These are phyloP conservation scores for Colletotrichum tanaceti DNA, from an alignment of 2,329 filamentous ascomycete species.

Conservation along the genomic window DNA sequence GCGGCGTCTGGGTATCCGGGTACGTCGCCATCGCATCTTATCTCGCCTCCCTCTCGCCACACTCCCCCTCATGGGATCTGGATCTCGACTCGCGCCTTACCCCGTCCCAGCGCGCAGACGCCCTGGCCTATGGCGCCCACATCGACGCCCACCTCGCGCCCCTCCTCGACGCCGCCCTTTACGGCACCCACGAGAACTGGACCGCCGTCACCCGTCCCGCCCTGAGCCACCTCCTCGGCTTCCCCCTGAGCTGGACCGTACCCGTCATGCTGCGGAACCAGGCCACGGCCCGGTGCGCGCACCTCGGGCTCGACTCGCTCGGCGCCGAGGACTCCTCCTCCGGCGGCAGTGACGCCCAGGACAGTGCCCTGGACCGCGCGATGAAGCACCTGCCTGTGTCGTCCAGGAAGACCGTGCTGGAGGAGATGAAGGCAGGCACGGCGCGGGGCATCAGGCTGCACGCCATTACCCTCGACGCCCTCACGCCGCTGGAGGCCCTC, in stretches of 20 bases:
- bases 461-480: constrained; percentile 75
- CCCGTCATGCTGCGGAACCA: constrained; percentile 78
- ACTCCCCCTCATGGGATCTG: constrained; percentile 41
- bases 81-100: constrained; percentile 56
- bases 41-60: constrained; percentile 55
- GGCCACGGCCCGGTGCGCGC: constrained; percentile 76
- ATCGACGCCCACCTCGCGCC: constrained; percentile 79
- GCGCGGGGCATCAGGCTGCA: constrained; percentile 81
- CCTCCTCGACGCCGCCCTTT: constrained; percentile 87
- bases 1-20: constrained; percentile 66
- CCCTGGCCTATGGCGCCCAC: constrained; percentile 72
- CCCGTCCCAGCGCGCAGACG: constrained; percentile 58
- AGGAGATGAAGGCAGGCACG: constrained; percentile 76
- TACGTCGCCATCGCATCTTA: constrained; percentile 71
- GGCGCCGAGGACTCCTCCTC: constrained; percentile 66
- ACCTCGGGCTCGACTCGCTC: constrained; percentile 75
- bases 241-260: constrained; percentile 89
- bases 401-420: constrained; percentile 67
- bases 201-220: constrained; percentile 79
- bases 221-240: constrained; percentile 82
- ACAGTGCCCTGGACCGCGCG: constrained; percentile 44
- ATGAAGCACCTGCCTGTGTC: constrained; percentile 46
- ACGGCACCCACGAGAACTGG: constrained; percentile 92
- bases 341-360: constrained; percentile 44
- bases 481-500: constrained; percentile 76